Conservation (phyloP, 1,284 basidiomycete species). For the Sanghuangporus baumii region DNA sequence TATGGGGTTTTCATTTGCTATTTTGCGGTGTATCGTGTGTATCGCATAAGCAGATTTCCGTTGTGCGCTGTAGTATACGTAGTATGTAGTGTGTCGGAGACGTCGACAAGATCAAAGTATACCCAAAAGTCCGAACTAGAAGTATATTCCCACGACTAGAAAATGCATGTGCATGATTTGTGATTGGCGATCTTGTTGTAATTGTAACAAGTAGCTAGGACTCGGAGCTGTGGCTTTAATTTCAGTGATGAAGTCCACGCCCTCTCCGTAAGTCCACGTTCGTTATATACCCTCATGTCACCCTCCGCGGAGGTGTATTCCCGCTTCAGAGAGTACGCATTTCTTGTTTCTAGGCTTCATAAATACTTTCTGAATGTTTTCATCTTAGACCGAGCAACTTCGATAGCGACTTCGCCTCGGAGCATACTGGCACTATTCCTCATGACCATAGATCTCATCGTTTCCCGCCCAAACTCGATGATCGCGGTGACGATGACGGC, state of each 20-base stretch:
- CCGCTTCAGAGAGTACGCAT: constrained; percentile 2
- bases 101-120: too few relatives aligned
- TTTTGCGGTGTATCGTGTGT: too few relatives aligned
- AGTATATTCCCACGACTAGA: background rate
- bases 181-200: background rate
- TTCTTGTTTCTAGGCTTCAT: background rate
- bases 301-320: background rate
- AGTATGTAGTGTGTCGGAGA: too few relatives aligned
- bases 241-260: constrained; percentile 3
- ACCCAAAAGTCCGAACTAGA: too few relatives aligned
- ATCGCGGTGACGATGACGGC: background rate
- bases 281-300: background rate
- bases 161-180: too few relatives aligned
- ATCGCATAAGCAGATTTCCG: too few relatives aligned
- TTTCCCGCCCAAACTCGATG: background rate
- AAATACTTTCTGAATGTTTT: background rate
- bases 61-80: too few relatives aligned
- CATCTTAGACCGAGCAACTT: background rate
- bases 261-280: background rate
- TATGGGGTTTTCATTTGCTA: too few relatives aligned
- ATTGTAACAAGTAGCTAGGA: background rate
- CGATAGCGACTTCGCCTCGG: constrained; percentile 5
- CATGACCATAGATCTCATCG: too few relatives aligned
- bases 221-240: background rate
- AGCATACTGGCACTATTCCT: background rate